These are phyloP conservation scores for Avena sativa DNA, from an alignment of 176 grass and related monocot species.

Conservation along the genomic window DNA sequence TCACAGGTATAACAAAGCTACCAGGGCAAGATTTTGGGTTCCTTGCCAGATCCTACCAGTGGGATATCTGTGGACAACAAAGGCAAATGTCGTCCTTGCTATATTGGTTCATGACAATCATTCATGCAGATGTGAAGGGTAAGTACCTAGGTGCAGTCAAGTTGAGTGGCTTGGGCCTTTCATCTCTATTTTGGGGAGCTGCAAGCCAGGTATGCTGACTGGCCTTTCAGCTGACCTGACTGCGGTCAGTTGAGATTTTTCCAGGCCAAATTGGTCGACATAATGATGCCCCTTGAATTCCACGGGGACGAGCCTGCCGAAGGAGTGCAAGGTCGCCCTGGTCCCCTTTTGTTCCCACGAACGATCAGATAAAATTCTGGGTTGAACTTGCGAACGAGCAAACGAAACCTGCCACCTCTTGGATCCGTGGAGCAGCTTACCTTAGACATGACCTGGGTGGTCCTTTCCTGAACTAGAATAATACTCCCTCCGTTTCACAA, in stretches of 20 bases:
- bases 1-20: slow-evolving; percentile 17
- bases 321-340: no score
- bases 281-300: background rate
- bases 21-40: slow-evolving; percentile 13
- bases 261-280: background rate
- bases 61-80: slow-evolving; percentile 13
- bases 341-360: background rate
- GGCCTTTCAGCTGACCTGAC: background rate
- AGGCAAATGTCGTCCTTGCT: slow-evolving; percentile 37
- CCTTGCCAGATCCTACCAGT: slow-evolving; percentile 13
- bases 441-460: background rate
- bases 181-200: background rate
- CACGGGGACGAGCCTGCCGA: background rate
- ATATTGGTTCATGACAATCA: slow-evolving; percentile 33
- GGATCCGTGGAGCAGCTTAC: background rate
- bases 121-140: background rate
- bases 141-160: background rate
- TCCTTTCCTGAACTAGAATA: background rate
- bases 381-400: no score
- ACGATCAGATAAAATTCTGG: background rate
- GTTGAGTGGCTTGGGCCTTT: background rate
- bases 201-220: background rate
- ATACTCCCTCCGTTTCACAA: no score
- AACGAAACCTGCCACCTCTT: background rate
- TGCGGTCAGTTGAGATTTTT: background rate